Conservation (phyloP, 768 basidiomycete genomes). For the Leccinum incarnatum region DNA sequence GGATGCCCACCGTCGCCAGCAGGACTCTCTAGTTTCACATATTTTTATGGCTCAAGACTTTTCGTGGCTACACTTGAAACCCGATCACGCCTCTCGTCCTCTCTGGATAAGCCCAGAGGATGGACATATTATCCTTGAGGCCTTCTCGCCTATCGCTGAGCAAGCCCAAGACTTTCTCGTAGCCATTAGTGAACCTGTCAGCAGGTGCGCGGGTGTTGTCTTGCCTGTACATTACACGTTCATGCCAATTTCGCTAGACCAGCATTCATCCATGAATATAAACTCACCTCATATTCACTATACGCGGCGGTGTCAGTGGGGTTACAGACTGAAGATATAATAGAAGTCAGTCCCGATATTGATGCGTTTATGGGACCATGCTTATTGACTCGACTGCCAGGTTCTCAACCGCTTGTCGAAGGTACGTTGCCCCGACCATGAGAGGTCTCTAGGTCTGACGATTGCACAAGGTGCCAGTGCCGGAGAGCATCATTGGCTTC, state of each 20-base stretch:
- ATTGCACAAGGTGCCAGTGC: conserved; percentile 76
- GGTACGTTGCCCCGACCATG: conserved; percentile 30
- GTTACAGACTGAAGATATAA: conserved; percentile 95
- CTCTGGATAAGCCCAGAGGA: conserved; percentile 95
- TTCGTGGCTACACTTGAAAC: conserved; percentile 81
- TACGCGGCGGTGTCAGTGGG: conserved; percentile 99
- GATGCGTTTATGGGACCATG: conserved; percentile 19
- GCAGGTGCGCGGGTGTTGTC: conserved; percentile 64
- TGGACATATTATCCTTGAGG: conserved; percentile 93
- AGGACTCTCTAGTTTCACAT: conserved; percentile 74
- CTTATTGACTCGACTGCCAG: conserved; percentile 42
- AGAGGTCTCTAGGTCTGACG: conserved; percentile 6
- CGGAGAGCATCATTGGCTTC: conserved; percentile 78
- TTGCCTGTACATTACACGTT: conserved; percentile 29
- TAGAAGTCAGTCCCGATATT: conserved; percentile 66
- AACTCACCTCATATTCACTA: conserved; percentile 94
- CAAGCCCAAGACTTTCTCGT: conserved; percentile 98
- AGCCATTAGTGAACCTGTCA: conserved; percentile 97
- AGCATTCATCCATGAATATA: conserved; percentile 98
- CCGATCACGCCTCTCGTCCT: conserved; percentile 88
- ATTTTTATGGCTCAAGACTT: conserved; percentile 87
- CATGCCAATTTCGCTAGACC: conserved; percentile 54
- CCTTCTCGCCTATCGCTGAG: conserved; percentile 95
- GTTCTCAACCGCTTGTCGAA: conserved; percentile 81
- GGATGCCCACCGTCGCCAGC: conserved; percentile 66